These are phyloP conservation scores for Aureobasidium sp. DNA, from an alignment of 2,329 filamentous ascomycete species.

Conservation along the genomic window DNA sequence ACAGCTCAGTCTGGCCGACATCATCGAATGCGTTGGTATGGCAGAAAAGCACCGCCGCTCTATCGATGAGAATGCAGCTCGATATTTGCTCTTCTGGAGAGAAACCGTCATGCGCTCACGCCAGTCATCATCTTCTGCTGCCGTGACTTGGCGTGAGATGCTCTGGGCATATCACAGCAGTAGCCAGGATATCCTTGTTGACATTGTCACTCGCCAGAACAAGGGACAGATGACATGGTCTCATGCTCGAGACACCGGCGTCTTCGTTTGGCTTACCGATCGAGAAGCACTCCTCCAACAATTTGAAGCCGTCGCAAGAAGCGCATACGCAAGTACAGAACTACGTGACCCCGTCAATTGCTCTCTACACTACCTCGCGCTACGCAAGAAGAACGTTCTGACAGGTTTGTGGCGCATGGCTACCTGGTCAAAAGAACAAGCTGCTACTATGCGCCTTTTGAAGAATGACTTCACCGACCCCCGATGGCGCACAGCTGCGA, in stretches of 20 bases:
- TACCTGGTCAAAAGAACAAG: slow-evolving; percentile 78
- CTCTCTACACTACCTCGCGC: slow-evolving; percentile 81
- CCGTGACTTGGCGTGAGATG: slow-evolving; percentile 65
- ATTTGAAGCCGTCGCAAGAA: slow-evolving; percentile 84
- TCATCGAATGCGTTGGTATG: slow-evolving; percentile 64
- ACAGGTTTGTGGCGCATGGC: slow-evolving; percentile 94
- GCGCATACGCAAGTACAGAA: slow-evolving; percentile 84
- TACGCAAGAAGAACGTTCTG: slow-evolving; percentile 80
- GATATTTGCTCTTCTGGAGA: slow-evolving; percentile 81
- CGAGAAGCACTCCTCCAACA: slow-evolving; percentile 67
- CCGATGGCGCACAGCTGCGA: slow-evolving; percentile 78
- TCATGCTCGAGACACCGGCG: slow-evolving; percentile 74
- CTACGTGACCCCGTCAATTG: slow-evolving; percentile 87
- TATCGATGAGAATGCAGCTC: slow-evolving; percentile 81
- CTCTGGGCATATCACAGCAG: slow-evolving; percentile 78
- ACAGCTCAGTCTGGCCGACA: slow-evolving; percentile 15
- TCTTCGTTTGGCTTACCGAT: slow-evolving; percentile 94
- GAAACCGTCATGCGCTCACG: slow-evolving; percentile 51
- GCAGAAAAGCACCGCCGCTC: slow-evolving; percentile 83
- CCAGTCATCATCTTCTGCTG: not conserved
- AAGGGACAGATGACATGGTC: slow-evolving; percentile 77
- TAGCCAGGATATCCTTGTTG: slow-evolving; percentile 82
- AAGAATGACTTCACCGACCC: slow-evolving; percentile 85
- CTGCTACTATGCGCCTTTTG: slow-evolving; percentile 68
- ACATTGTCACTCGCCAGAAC: slow-evolving; percentile 74